Evolutionary conservation across 2,329 filamentous ascomycete genomes (phyloP).

Genomic region (Ascosphaera pollenicola): DNA sequence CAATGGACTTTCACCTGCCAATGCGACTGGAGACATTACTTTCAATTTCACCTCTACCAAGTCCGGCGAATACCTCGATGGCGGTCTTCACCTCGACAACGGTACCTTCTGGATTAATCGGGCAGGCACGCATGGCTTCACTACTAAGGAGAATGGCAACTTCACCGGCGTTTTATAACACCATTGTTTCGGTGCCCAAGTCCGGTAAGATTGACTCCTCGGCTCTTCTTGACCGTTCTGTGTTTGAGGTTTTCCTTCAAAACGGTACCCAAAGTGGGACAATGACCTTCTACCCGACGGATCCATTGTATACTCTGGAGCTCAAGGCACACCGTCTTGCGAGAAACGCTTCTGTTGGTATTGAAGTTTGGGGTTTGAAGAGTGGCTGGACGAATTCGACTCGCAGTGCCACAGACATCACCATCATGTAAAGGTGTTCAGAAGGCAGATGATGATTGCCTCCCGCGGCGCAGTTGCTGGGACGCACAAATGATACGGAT

Average conservation of each 20-base stretch:
- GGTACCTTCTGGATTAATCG: conserved; percentile 30
- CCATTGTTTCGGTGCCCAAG: conserved; percentile 7
- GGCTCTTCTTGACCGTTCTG: conserved; percentile 30
- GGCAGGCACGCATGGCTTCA: conserved; percentile 26
- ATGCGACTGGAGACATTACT: conserved; percentile 22
- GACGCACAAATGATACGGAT: too few relatives aligned
- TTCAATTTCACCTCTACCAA: conserved; percentile 30
- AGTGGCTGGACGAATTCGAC: conserved; percentile 13
- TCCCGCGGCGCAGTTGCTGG: too few relatives aligned
- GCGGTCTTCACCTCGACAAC: conserved; percentile 28
- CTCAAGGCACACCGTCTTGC: conserved; percentile 4
- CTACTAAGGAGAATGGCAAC: conserved; percentile 21
- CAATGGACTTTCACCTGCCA: conserved; percentile 17
- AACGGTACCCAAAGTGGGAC: conserved; percentile 28
- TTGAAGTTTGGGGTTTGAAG: conserved; percentile 17
- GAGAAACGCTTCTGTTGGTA: conserved; percentile 4
- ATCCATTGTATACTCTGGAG: conserved; percentile 11
- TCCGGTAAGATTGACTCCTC: conserved; percentile 20
- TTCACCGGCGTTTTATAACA: conserved; percentile 32
- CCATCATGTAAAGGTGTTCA: too few relatives aligned
- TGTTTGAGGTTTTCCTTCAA: conserved; percentile 34
- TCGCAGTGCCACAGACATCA: conserved; percentile 5
- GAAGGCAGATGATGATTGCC: too few relatives aligned
- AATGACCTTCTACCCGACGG: conserved; percentile 27
- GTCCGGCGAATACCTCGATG: conserved; percentile 26